phyloP scores from a whole-genome alignment of 2,329 filamentous ascomycete species.

The Alternaria burnsii region DNA sequence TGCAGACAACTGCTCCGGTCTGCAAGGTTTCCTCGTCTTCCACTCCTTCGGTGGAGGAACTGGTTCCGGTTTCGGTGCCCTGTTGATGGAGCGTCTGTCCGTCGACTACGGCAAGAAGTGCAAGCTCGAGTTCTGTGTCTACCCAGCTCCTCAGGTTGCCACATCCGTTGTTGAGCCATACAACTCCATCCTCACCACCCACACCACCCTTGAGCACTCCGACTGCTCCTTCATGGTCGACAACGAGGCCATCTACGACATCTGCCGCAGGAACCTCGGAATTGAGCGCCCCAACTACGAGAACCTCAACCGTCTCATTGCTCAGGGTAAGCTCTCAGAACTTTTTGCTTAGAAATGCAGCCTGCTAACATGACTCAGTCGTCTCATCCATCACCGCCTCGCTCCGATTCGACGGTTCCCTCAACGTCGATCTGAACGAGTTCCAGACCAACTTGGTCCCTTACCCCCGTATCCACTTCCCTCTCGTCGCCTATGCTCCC shows the following conservation, averaged over 20 bases:
- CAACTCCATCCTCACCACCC: constrained; percentile 98
- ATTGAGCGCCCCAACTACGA: constrained; percentile 98
- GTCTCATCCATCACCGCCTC: constrained; percentile 98
- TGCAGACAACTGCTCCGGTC: constrained; percentile 94
- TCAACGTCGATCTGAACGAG: constrained; percentile 99
- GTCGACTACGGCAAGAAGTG: constrained; percentile 99
- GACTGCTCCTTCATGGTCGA: constrained; percentile 99
- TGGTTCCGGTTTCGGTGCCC: constrained; percentile 96
- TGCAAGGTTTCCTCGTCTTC: constrained; percentile 99
- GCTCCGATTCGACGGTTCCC: constrained; percentile 96
- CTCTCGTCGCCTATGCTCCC: constrained; percentile 93
- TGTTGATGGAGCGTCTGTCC: constrained; percentile 98
- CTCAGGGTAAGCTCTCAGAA: constrained; percentile 72
- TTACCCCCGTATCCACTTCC: constrained; percentile 99
- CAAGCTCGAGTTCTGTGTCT: constrained; percentile 99
- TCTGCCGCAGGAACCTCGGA: constrained; percentile 96
- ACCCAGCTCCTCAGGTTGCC: constrained; percentile 95
- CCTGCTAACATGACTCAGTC: constrained; percentile 62
- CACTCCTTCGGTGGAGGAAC: constrained; percentile 99
- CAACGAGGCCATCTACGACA: constrained; percentile 99
- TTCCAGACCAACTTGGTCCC: constrained; percentile 99
- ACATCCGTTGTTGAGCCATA: constrained; percentile 99
- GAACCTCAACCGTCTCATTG: constrained; percentile 98
- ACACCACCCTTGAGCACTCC: constrained; percentile 98
- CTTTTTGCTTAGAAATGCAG: neutral